Percentiles rank a stretch among this genome's conserved stretches.
Evolutionary conservation across 768 basidiomycete species (phyloP).

Genomic region (Mycena indigotica): DNA sequence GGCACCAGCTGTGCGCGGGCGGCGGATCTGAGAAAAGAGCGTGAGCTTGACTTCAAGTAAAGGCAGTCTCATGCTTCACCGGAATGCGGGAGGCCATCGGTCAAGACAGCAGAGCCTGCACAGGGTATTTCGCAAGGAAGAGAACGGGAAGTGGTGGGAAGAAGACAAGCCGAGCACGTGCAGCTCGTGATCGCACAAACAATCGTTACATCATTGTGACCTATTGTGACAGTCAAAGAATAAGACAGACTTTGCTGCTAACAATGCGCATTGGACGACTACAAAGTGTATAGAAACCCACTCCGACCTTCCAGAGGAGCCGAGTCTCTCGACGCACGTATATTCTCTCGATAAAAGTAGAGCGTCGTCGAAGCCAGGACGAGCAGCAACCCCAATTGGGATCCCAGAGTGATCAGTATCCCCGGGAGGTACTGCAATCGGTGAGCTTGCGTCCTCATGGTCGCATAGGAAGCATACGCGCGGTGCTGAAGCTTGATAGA

Average conservation of each 20-base stretch:
- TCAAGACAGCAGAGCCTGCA: background rate
- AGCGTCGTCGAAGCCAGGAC: slow-evolving; percentile 43
- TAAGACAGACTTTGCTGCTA: no score
- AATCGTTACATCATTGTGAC: no score
- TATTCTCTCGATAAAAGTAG: slow-evolving; percentile 41
- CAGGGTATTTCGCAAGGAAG: background rate
- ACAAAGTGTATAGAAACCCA: slow-evolving; percentile 47
- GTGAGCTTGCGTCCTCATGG: background rate
- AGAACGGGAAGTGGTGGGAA: no score
- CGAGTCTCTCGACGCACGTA: slow-evolving; percentile 28
- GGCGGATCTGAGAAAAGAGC: slow-evolving; percentile 14
- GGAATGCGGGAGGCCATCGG: slow-evolving; percentile 21
- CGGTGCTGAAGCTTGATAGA: slow-evolving; percentile 48
- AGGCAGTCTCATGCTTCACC: background rate
- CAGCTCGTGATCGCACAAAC: background rate
- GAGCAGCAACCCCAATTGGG: slow-evolving; percentile 44
- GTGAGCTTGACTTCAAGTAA: no score
- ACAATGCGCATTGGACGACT: background rate
- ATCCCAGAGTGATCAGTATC: slow-evolving; percentile 47
- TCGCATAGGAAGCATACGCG: slow-evolving; percentile 7
- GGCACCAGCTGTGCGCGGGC: slow-evolving; percentile 11
- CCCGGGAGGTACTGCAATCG: slow-evolving; percentile 42
- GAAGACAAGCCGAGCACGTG: background rate
- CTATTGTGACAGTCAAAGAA: slow-evolving; percentile 3
- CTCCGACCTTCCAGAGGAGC: slow-evolving; percentile 34